Percentiles rank a stretch among this genome's conserved stretches.
Evolutionary conservation across 2,329 filamentous ascomycete genomes (phyloP).

Genomic region (Trichoderma breve): DNA sequence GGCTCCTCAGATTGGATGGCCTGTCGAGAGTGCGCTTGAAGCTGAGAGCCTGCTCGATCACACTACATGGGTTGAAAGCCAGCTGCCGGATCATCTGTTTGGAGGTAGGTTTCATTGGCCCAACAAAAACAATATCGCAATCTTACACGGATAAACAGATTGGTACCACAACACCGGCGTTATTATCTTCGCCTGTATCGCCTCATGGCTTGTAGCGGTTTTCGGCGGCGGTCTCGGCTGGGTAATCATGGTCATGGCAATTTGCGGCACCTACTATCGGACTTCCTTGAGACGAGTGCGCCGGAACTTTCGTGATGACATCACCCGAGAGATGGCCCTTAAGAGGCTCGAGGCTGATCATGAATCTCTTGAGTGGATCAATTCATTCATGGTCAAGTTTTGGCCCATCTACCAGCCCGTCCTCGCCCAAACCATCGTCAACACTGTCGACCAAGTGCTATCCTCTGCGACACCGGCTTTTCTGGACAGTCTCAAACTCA

Average conservation of each 20-base stretch:
- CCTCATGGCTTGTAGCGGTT: conserved; percentile 85
- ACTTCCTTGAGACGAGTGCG: conserved; percentile 91
- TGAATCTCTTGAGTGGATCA: conserved; percentile 97
- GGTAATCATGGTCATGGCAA: conserved; percentile 89
- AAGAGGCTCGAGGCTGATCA: conserved; percentile 83
- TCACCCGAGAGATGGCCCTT: conserved; percentile 84
- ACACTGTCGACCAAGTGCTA: conserved; percentile 91
- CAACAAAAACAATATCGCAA: background rate
- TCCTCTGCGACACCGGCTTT: conserved; percentile 90
- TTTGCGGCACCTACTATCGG: conserved; percentile 92
- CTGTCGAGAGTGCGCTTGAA: conserved; percentile 53
- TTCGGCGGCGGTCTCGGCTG: conserved; percentile 89
- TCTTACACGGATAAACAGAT: conserved; percentile 51
- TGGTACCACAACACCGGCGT: conserved; percentile 98
- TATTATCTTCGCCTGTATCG: conserved; percentile 87
- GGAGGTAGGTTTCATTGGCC: conserved; percentile 58
- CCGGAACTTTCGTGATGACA: conserved; percentile 92
- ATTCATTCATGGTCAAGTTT: conserved; percentile 97
- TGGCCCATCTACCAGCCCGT: conserved; percentile 99
- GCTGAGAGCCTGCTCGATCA: conserved; percentile 78
- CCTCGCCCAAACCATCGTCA: conserved; percentile 86
- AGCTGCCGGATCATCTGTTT: conserved; percentile 84
- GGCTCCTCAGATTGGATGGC: conserved; percentile 81
- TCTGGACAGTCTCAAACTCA: conserved; percentile 88
- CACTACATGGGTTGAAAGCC: conserved; percentile 79